Evolutionary conservation across 2,329 filamentous ascomycete genomes (phyloP).

Genomic region (Pseudomassariella vexata): DNA sequence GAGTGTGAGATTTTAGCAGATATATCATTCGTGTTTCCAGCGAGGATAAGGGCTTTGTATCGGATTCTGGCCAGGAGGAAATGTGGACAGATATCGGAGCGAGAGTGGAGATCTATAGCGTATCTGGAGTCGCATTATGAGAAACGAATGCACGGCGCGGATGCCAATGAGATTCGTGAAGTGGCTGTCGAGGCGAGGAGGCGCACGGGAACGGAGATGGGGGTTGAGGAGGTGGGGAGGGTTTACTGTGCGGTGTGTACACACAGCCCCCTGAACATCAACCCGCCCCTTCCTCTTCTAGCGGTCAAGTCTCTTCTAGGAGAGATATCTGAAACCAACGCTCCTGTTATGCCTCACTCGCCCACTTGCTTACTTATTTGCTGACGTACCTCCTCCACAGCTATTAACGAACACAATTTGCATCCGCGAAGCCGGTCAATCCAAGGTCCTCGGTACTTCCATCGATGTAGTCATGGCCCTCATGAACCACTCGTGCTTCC

Average conservation of each 20-base stretch:
- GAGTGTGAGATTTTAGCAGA: slow-evolving; percentile 21
- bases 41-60: slow-evolving; percentile 16
- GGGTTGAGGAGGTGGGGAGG: slow-evolving; percentile 2
- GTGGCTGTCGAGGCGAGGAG: slow-evolving; percentile 4
- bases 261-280: too few species aligned
- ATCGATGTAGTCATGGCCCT: slow-evolving; percentile 24
- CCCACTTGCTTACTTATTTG: too few species aligned
- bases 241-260: slow-evolving; percentile 5
- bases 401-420: slow-evolving; percentile 19
- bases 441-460: slow-evolving; percentile 16
- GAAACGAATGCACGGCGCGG: slow-evolving; percentile 8
- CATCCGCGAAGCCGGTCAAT: slow-evolving; percentile 14
- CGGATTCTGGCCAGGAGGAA: slow-evolving; percentile 21
- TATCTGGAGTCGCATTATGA: slow-evolving; percentile 19
- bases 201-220: neutral
- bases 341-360: too few species aligned
- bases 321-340: too few species aligned
- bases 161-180: slow-evolving; percentile 7
- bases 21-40: too few species aligned
- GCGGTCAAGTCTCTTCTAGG: slow-evolving; percentile 8
- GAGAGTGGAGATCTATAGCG: slow-evolving; percentile 11
- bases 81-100: slow-evolving; percentile 10
- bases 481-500: slow-evolving; percentile 31
- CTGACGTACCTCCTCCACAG: slow-evolving; percentile 12
- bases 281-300: neutral